Percentiles rank a stretch among this genome's conserved stretches.
These are phyloP conservation scores for Diaporthe citrichinensis DNA, from an alignment of 2,329 filamentous ascomycete genomes.

Conservation along the genomic window DNA sequence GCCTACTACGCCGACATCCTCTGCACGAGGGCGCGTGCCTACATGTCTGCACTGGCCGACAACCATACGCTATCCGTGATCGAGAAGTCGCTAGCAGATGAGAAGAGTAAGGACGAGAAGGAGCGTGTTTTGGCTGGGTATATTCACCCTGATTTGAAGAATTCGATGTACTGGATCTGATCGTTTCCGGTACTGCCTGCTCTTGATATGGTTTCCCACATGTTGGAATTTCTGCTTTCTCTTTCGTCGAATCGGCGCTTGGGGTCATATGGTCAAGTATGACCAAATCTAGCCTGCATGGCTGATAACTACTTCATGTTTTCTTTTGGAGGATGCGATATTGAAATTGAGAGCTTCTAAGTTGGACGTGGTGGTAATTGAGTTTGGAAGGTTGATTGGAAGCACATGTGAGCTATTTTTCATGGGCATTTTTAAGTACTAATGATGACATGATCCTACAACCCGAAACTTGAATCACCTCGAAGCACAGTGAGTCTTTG, in stretches of 20 bases:
- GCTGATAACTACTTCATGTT: too few relatives aligned
- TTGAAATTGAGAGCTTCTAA: background rate
- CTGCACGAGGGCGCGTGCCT: conserved; percentile 81
- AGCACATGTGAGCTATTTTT: background rate
- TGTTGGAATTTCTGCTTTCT: background rate
- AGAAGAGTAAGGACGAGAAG: too few relatives aligned
- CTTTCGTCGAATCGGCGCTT: background rate
- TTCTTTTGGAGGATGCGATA: background rate
- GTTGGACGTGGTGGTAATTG: background rate
- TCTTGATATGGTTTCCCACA: too few relatives aligned
- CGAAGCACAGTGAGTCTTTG: background rate
- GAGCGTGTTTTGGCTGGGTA: conserved; percentile 52
- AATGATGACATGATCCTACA: background rate
- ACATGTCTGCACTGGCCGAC: conserved; percentile 77
- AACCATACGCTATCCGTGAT: too few relatives aligned
- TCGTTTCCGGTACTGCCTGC: too few relatives aligned
- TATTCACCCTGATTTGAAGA: conserved; percentile 58
- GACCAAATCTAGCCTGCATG: too few relatives aligned
- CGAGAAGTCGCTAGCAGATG: too few relatives aligned
- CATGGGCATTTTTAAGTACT: too few relatives aligned
- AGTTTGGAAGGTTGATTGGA: background rate
- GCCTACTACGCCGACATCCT: conserved; percentile 93
- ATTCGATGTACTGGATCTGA: conserved; percentile 72
- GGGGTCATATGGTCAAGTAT: too few relatives aligned
- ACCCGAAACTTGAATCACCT: background rate